Conservation (phyloP, 495 filamentous ascomycete species). For the Beverwykella pulmonaria region DNA sequence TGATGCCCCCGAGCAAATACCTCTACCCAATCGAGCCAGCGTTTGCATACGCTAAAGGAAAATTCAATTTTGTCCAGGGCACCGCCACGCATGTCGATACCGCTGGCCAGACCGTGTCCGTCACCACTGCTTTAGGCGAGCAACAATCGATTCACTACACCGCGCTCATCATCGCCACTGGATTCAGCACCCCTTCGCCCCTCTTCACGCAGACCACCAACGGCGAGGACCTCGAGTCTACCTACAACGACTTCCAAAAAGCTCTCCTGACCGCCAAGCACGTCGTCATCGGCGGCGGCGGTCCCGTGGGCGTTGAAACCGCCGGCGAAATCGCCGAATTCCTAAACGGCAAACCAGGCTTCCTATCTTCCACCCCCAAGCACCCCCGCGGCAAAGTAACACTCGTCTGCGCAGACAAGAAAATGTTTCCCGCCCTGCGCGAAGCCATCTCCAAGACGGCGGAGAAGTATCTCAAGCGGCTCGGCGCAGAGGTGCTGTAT, state of each 20-base stretch:
- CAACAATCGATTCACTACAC: conserved; percentile 20
- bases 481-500: conserved; percentile 50
- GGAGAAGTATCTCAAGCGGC: conserved; percentile 47
- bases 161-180: conserved; percentile 39
- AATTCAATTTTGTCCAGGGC: conserved; percentile 62
- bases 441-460: conserved; percentile 47
- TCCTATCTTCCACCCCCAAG: conserved; percentile 20
- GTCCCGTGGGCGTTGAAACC: conserved; percentile 65
- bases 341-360: conserved; percentile 39
- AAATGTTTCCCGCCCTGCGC: conserved; percentile 53
- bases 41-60: conserved; percentile 55
- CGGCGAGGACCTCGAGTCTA: conserved; percentile 46
- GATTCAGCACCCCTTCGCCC: conserved; percentile 23
- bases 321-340: conserved; percentile 55
- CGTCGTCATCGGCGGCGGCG: conserved; percentile 65
- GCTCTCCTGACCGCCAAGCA: conserved; percentile 56
- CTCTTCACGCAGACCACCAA: conserved; percentile 48
- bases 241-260: conserved; percentile 42
- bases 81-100: conserved; percentile 55
- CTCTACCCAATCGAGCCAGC: conserved; percentile 54
- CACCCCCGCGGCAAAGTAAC: conserved; percentile 50
- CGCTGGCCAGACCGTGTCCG: conserved; percentile 32
- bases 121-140: conserved; percentile 24
- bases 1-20: conserved; percentile 50
- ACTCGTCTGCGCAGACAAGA: conserved; percentile 47